Conservation (phyloP, 129 eudicot genomes). For the Escallonia rubra region DNA sequence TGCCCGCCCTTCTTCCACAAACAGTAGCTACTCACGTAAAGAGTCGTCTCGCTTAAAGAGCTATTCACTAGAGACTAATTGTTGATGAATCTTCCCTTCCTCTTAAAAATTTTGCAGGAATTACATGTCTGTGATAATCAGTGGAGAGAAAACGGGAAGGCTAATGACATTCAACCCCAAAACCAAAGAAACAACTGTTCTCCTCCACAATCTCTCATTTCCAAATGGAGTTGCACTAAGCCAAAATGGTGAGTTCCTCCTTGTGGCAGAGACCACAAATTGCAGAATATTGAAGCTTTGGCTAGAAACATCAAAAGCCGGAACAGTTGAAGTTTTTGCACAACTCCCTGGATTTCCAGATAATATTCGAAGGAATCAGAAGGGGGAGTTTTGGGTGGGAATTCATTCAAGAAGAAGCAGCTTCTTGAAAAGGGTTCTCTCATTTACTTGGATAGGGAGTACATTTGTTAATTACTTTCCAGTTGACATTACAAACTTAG, state of each 20-base stretch:
- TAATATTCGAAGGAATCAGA: constrained; percentile 50
- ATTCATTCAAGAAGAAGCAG: constrained; percentile 39
- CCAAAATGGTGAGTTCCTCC: constrained; percentile 31
- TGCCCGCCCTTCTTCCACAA: too few relatives aligned
- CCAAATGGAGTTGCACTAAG: constrained; percentile 60
- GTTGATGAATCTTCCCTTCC: neutral
- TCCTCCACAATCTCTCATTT: constrained; percentile 32
- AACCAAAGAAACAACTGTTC: constrained; percentile 26
- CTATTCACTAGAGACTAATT: too few relatives aligned
- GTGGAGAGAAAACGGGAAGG: constrained; percentile 50
- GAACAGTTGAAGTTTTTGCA: constrained; percentile 38
- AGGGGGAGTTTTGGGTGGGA: constrained; percentile 72
- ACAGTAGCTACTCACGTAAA: too few relatives aligned
- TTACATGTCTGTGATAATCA: constrained; percentile 23
- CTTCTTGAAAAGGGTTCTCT: constrained; percentile 30
- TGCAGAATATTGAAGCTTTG: constrained; percentile 36
- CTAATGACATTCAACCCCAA: constrained; percentile 36
- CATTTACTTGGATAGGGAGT: constrained; percentile 29
- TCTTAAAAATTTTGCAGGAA: constrained; percentile 23
- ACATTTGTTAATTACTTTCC: constrained; percentile 22
- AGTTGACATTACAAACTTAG: constrained; percentile 24
- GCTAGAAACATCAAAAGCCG: constrained; percentile 36
- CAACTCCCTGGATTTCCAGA: constrained; percentile 70
- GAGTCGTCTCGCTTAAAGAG: too few relatives aligned
- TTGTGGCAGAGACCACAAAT: constrained; percentile 44